phyloP scores from a whole-genome alignment of 129 eudicot genomes.

The Chrysanthemum seticuspe region DNA sequence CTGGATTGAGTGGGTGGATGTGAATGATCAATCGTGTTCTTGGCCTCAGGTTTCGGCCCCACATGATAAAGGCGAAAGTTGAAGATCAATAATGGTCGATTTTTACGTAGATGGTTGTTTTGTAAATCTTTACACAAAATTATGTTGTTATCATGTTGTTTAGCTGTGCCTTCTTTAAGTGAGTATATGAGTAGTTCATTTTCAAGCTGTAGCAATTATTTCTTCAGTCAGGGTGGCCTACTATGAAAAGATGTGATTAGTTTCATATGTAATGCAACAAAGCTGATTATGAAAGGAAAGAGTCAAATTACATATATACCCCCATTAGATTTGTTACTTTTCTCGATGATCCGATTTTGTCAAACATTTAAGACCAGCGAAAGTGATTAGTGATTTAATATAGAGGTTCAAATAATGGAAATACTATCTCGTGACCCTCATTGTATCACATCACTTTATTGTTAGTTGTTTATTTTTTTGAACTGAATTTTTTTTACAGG shows the following conservation, averaged over 20 bases:
- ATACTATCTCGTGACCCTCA: too few species aligned
- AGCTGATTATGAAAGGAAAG: neutral
- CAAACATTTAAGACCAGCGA: neutral
- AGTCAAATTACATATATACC: neutral
- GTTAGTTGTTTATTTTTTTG: too few species aligned
- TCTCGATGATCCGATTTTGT: neutral
- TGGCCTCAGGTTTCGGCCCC: slow-evolving; percentile 13
- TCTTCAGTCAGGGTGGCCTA: too few species aligned
- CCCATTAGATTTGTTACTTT: neutral
- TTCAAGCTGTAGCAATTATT: too few species aligned
- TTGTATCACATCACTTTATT: too few species aligned
- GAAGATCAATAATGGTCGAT: slow-evolving; percentile 13
- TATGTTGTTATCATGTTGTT: too few species aligned
- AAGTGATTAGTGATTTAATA: neutral
- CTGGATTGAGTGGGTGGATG: neutral
- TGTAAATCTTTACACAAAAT: neutral
- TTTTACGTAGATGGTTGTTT: neutral
- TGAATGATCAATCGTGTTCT: slow-evolving; percentile 12
- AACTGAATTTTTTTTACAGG: slow-evolving; percentile 36
- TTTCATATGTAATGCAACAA: neutral
- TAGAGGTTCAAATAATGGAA: neutral
- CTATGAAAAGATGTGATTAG: too few species aligned
- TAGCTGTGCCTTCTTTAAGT: too few species aligned
- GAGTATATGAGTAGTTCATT: too few species aligned
- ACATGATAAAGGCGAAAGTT: slow-evolving; percentile 20